A percentile compares a stretch with the other conserved stretches of the same genome.
phyloP scores from a whole-genome alignment of 495 filamentous ascomycete genomes.

The Tuber microsphaerosporum region DNA sequence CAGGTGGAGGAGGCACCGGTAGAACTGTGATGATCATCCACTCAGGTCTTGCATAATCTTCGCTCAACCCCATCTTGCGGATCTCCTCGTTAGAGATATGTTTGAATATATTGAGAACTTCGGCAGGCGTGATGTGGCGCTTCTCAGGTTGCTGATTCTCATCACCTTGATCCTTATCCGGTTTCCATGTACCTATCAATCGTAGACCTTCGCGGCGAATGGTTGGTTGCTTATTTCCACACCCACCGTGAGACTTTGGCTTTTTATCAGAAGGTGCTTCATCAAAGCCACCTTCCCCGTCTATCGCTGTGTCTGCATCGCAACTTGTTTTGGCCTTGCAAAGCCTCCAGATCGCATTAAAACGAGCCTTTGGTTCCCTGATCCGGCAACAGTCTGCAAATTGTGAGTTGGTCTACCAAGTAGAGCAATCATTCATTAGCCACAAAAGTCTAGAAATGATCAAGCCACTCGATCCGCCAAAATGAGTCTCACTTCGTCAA shows the following conservation, averaged over 20 bases:
- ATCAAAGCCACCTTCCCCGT: slow-evolving; percentile 54
- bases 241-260: slow-evolving; percentile 67
- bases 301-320: slow-evolving; percentile 59
- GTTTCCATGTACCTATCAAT: slow-evolving; percentile 74
- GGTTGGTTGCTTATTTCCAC: slow-evolving; percentile 80
- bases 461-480: slow-evolving; percentile 43
- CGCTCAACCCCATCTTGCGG: slow-evolving; percentile 78
- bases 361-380: slow-evolving; percentile 85
- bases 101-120: slow-evolving; percentile 76
- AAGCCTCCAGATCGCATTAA: slow-evolving; percentile 76
- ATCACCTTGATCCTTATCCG: slow-evolving; percentile 58
- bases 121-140: slow-evolving; percentile 71
- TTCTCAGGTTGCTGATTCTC: slow-evolving; percentile 71
- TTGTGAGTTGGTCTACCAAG: slow-evolving; percentile 65
- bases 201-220: slow-evolving; percentile 79
- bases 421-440: slow-evolving; percentile 33
- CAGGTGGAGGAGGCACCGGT: slow-evolving; percentile 88
- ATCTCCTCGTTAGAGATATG: slow-evolving; percentile 74
- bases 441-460: slow-evolving; percentile 31
- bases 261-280: slow-evolving; percentile 47
- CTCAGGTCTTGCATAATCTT: slow-evolving; percentile 87
- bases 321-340: slow-evolving; percentile 83
- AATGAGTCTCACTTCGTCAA: slow-evolving; percentile 85
- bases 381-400: slow-evolving; percentile 72
- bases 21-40: slow-evolving; percentile 97